Conservation (phyloP, 148 eudicot species). For the Rhododendron vialii region DNA sequence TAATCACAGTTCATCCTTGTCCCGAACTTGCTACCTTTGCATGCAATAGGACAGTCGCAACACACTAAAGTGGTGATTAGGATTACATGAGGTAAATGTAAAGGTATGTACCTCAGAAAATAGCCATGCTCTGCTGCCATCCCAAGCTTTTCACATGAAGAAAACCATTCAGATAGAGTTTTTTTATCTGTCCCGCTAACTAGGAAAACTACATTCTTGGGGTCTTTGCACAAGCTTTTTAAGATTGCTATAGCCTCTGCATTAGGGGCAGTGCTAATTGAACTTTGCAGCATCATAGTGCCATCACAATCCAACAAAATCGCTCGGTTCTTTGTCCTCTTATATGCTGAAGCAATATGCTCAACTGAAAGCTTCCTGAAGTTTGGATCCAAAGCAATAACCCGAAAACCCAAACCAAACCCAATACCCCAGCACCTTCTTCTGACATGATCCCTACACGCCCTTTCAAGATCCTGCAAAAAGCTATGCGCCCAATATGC, state of each 20-base stretch:
- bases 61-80: background rate
- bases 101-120: constrained; percentile 48
- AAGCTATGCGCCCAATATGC: constrained; percentile 88
- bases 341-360: constrained; percentile 78
- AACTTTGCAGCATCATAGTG: constrained; percentile 52
- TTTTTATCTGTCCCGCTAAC: constrained; percentile 66
- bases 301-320: constrained; percentile 83
- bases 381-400: constrained; percentile 69
- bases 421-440: constrained; percentile 89
- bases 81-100: background rate
- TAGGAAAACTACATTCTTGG: constrained; percentile 65
- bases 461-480: constrained; percentile 74
- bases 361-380: constrained; percentile 75
- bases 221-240: constrained; percentile 57
- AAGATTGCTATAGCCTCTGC: constrained; percentile 51
- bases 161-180: constrained; percentile 61
- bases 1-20: background rate
- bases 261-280: constrained; percentile 50
- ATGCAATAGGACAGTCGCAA: background rate
- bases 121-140: constrained; percentile 91
- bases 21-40: background rate
- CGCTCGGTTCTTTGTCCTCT: constrained; percentile 65
- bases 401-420: constrained; percentile 77
- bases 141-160: constrained; percentile 64
- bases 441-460: constrained; percentile 69